These are phyloP conservation scores for Gentiana straminea DNA, from an alignment of 257 asterid species.

Conservation along the genomic window DNA sequence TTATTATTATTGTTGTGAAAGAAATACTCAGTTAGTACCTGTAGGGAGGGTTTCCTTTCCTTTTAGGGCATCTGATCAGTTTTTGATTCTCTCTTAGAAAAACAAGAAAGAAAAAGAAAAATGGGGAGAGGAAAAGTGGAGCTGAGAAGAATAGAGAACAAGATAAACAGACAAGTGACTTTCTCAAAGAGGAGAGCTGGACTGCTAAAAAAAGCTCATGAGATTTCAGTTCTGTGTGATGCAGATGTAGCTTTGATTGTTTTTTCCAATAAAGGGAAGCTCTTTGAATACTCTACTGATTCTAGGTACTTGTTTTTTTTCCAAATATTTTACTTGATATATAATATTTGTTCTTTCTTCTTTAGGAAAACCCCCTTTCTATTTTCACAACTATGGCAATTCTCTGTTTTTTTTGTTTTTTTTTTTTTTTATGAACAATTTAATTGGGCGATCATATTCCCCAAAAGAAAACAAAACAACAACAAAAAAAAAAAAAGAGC, in stretches of 20 bases:
- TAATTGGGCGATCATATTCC: too few relatives aligned
- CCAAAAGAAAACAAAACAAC: too few relatives aligned
- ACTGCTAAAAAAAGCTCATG: conserved; percentile 71
- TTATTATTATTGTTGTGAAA: too few relatives aligned
- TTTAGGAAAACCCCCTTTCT: background rate
- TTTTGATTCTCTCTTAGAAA: too few relatives aligned
- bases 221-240: conserved; percentile 77
- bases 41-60: too few relatives aligned
- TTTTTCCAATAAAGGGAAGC: conserved; percentile 71
- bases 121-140: conserved; percentile 90
- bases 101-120: background rate
- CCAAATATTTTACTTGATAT: background rate
- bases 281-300: conserved; percentile 65
- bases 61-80: too few relatives aligned
- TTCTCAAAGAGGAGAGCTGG: conserved; percentile 79
- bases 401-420: background rate
- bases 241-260: conserved; percentile 73
- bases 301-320: conserved; percentile 30
- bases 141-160: conserved; percentile 72
- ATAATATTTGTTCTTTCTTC: background rate
- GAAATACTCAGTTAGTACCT: too few relatives aligned
- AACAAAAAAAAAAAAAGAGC: too few relatives aligned
- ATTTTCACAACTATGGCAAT: background rate
- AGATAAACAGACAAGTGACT: conserved; percentile 76
- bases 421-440: background rate